Percentiles rank a stretch among this genome's conserved stretches.
Conservation (phyloP, 192 early-diverging fungal species). For the Backusella psychrophila region DNA sequence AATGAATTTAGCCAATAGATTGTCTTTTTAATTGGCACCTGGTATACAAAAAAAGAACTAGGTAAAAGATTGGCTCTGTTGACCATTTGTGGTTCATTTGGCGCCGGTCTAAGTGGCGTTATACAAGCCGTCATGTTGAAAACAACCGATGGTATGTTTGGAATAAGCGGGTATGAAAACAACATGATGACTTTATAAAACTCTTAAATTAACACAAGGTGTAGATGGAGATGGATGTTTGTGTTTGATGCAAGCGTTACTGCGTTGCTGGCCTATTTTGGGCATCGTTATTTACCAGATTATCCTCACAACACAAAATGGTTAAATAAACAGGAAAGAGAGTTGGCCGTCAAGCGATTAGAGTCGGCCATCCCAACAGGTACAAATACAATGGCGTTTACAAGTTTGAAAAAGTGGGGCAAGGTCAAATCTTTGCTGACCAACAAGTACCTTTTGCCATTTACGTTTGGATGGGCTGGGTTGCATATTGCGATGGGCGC, state of each 20-base stretch:
- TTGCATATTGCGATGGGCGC: slow-evolving; percentile 32
- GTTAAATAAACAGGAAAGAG: slow-evolving; percentile 27
- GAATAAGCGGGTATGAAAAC: slow-evolving; percentile 30
- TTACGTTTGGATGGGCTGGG: slow-evolving; percentile 33
- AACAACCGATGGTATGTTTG: slow-evolving; percentile 28
- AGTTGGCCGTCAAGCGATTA: background rate
- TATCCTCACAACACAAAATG: slow-evolving; percentile 34
- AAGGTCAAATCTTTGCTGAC: slow-evolving; percentile 2
- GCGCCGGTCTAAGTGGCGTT: slow-evolving; percentile 27
- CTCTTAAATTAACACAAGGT: background rate
- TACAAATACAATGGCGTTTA: background rate
- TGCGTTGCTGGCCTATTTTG: slow-evolving; percentile 11
- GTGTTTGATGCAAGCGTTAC: slow-evolving; percentile 35
- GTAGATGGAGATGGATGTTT: slow-evolving; percentile 41
- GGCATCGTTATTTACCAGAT: slow-evolving; percentile 31
- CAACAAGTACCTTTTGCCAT: slow-evolving; percentile 28
- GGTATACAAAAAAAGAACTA: slow-evolving; percentile 40
- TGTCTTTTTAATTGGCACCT: slow-evolving; percentile 37
- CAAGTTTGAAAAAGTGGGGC: background rate
- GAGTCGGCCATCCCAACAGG: background rate
- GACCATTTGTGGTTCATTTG: slow-evolving; percentile 33
- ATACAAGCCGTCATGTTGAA: slow-evolving; percentile 30
- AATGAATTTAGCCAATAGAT: slow-evolving; percentile 18
- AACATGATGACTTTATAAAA: too few species aligned
- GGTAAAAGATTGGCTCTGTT: slow-evolving; percentile 35